phyloP scores from a whole-genome alignment of 805 yeast species.

The Myxozyma lipomycoides region DNA sequence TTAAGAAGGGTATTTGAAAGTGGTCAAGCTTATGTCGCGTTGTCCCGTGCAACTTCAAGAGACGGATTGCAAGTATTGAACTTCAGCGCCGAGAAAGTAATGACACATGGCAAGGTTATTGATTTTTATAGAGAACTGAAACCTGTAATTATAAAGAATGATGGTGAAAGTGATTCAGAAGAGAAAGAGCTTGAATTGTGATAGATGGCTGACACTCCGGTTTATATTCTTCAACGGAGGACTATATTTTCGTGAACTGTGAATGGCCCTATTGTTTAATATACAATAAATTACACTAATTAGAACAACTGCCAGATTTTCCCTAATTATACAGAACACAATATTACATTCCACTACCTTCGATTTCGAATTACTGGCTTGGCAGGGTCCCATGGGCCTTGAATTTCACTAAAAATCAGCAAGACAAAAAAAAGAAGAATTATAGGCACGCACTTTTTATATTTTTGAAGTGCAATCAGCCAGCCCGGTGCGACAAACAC shows the following conservation, averaged over 20 bases:
- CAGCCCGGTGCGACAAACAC: slow-evolving; percentile 62
- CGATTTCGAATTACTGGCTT: slow-evolving; percentile 50
- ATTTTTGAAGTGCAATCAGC: slow-evolving; percentile 66
- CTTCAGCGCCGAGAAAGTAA: slow-evolving; percentile 60
- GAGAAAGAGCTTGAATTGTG: background rate
- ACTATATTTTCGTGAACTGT: too few relatives aligned
- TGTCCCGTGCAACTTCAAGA: slow-evolving; percentile 82
- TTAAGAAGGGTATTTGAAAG: slow-evolving; percentile 71
- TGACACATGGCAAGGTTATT: slow-evolving; percentile 65
- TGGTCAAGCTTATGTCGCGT: slow-evolving; percentile 95
- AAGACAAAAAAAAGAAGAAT: background rate
- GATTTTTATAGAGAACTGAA: slow-evolving; percentile 51
- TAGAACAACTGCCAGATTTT: background rate
- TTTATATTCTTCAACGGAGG: too few relatives aligned
- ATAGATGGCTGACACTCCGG: background rate
- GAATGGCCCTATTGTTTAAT: too few relatives aligned
- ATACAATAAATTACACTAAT: too few relatives aligned
- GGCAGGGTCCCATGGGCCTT: slow-evolving; percentile 93
- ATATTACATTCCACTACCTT: background rate
- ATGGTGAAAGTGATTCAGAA: slow-evolving; percentile 1
- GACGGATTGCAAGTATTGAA: slow-evolving; percentile 78
- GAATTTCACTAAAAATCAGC: slow-evolving; percentile 49
- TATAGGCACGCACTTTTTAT: slow-evolving; percentile 53
- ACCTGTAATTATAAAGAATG: background rate
- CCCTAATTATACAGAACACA: background rate